A percentile compares a stretch with the other conserved stretches of the same genome.
Conservation (phyloP, 1,139 yeast genomes). For the Pichia sp. region DNA sequence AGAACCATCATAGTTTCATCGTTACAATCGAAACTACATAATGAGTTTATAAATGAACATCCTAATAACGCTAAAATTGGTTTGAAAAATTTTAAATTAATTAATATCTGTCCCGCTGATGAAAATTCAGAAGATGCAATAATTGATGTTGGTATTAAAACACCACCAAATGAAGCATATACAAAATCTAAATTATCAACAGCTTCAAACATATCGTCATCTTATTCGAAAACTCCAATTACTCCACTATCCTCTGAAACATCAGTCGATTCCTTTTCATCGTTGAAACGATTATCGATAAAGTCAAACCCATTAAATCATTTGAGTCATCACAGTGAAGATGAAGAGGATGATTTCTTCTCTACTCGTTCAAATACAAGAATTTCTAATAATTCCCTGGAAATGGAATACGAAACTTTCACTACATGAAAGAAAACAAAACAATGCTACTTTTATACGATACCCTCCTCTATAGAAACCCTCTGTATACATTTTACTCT, state of each 20-base stretch:
- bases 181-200: not conserved
- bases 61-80: constrained; percentile 1
- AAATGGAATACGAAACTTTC: constrained; percentile 11
- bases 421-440: not conserved
- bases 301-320: not conserved
- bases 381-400: not conserved
- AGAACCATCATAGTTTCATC: constrained; percentile 21
- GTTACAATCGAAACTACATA: constrained; percentile 10
- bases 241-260: not conserved
- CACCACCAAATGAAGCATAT: not conserved
- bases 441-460: not conserved
- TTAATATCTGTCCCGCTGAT: not conserved
- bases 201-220: not conserved
- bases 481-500: no score
- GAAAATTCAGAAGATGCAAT: not conserved
- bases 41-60: constrained; percentile 14
- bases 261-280: not conserved
- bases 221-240: not conserved
- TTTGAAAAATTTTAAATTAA: constrained; percentile 5
- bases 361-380: not conserved
- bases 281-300: not conserved
- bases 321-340: not conserved
- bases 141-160: not conserved
- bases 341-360: not conserved
- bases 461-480: no score